Base-by-base conservation (phyloP, 345 rosid genomes). In the Zanthoxylum bungeanum region DNA sequence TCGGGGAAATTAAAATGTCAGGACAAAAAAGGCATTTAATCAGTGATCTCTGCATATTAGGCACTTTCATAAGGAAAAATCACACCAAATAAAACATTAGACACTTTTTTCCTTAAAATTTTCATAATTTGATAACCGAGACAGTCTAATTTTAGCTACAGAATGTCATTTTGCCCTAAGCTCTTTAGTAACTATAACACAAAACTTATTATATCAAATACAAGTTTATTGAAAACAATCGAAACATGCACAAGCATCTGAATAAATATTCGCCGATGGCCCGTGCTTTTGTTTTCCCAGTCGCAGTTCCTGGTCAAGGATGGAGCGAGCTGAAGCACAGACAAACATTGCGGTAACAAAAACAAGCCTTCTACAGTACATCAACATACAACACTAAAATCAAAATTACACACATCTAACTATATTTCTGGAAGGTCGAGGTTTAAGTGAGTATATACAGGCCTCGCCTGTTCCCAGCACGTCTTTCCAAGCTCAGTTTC, bases 361-460 rank as follows among this genome's bases (percentile, higher is more conserved):
- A 51, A 61, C 59, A 70, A 49, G 49, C 75, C 72, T 50, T 57
- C 40, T 67, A 60, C 22, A 61, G 44, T 68, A 69, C 37, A 74
- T 80, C 27, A 66, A 62, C 74, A 75, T 22, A 75, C 61, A 62
- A 57, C 68, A 64, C 66, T 28, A 71, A 69, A 68, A 66, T 66
- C 64, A 49, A 44, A 60, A 46, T 31, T 16, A 64, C 64, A 53
- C 69, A 56, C 57, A 72, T 49, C 27, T 21, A 37, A 56, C 30
- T 39, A 47, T 28, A 40, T 17, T 31, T 36, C 68, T 34, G 68
- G 75, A 71, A 59, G 56, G 76, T 74, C 36, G 33, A 73, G 77
- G 79, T 60, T 42, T 37, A 70, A n/a, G 68, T 17, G 46, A 50
- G 51, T 78, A 81, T 78, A 60, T 78, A 80, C 81, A 80, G 46